Evolutionary conservation across 805 yeast species (phyloP).

Genomic region (Isabelozyma rhagii): DNA sequence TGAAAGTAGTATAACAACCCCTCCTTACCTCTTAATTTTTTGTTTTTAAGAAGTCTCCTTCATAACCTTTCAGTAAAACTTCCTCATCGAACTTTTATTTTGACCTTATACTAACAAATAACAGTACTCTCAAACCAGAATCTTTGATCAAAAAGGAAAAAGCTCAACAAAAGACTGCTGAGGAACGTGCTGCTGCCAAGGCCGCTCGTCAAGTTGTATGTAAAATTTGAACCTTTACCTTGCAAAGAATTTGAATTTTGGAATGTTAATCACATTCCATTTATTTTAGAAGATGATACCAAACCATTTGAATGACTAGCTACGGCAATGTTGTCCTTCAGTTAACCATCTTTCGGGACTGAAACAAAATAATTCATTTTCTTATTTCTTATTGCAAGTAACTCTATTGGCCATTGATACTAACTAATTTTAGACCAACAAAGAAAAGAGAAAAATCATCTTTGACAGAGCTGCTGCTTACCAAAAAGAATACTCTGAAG

Average conservation of each 20-base stretch:
- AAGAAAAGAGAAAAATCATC: conserved; percentile 63
- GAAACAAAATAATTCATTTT: conserved; percentile 32
- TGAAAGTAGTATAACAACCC: conserved; percentile 1
- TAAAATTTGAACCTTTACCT: conserved; percentile 20
- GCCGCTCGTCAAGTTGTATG: conserved; percentile 79
- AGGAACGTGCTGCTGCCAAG: conserved; percentile 77
- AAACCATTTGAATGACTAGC: conserved; percentile 58
- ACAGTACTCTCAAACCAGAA: conserved; percentile 69
- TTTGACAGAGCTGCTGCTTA: conserved; percentile 95
- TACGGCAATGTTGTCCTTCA: conserved; percentile 66
- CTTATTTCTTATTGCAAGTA: neutral
- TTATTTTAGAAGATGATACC: conserved; percentile 50
- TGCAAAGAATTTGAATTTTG: neutral
- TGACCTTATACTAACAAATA: conserved; percentile 19
- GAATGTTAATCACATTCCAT: neutral
- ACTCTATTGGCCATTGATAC: conserved; percentile 14
- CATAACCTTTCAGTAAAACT: neutral
- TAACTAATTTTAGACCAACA: conserved; percentile 38
- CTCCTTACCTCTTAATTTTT: neutral
- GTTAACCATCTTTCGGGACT: conserved; percentile 89
- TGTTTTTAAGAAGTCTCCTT: neutral
- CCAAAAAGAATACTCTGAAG: conserved; percentile 89
- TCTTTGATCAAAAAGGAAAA: conserved; percentile 79
- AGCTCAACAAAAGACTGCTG: conserved; percentile 73
- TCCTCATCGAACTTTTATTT: neutral